Evolutionary conservation across 2,329 filamentous ascomycete species (phyloP), one percentile per base, ranked within the genome.

Genomic region (Hortaea werneckii): DNA sequence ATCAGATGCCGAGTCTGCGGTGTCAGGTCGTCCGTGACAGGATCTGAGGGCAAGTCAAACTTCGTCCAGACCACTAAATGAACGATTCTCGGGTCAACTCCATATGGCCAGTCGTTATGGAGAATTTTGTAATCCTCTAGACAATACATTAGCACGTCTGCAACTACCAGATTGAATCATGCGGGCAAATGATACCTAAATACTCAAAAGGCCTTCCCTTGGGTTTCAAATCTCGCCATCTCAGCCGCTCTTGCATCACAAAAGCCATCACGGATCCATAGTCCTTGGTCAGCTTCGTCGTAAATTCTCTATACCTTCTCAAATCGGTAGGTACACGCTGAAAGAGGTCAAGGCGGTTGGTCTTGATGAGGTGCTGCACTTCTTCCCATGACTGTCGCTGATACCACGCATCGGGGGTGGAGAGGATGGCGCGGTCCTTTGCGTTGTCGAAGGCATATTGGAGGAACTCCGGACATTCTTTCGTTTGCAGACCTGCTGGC

Each of bases 1-100:
- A 95, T 85, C 59, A 80, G 70, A 12, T 65, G 66, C 41, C 80
- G 75, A 6, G 80, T 78, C 50, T 73, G 65, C 3, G 77, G 71
- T 1, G 83, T 87, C 60, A 94, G 67, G 52, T 87, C 80, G 10
- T 78, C 82, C 0, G 79, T 69, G 12, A 68, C 69, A 0, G 78
- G 65, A 56, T 92, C 82, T 47, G 88, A 84, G 44, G 80, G 74
- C 26, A 95, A 71, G 41, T 77, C 73, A 59, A 94, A 95, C 65
- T 95, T 95, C 41, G 85, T 92, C 90, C 90, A 96, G 9, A 95
- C 80, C 5, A 95, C 86, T 2, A 95, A 71, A 62, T 95, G 90
- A 11, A 86, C 77, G 52, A 95, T 89, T 43, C 77, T 74, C 40
- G 71, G 61, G 56, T 92, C 87, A 44, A 95, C 73, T 0, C 87